Conservation (phyloP, 768 basidiomycete genomes). For the Pisolithus orientalis region DNA sequence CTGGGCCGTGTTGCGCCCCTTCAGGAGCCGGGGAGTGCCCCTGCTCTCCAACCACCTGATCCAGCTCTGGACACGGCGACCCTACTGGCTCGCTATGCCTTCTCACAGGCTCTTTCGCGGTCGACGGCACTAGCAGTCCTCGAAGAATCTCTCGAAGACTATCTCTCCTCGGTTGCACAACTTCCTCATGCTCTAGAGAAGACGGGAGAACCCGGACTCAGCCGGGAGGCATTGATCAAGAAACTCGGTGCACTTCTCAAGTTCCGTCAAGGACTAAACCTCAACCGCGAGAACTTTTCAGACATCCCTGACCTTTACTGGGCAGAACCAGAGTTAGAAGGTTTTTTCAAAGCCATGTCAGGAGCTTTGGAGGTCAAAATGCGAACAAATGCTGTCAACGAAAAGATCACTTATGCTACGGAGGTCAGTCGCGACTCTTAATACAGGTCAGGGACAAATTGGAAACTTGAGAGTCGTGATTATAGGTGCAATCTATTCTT, state of each 20-base stretch:
- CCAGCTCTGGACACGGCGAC: conserved; percentile 61
- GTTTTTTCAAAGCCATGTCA: conserved; percentile 79
- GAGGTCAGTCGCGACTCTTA: conserved; percentile 40
- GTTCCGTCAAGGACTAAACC: conserved; percentile 87
- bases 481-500: conserved; percentile 77
- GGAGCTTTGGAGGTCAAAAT: conserved; percentile 81
- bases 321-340: conserved; percentile 88
- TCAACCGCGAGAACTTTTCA: conserved; percentile 83
- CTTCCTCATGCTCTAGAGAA: conserved; percentile 70
- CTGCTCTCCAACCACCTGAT: conserved; percentile 42
- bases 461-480: conserved; percentile 2
- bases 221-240: conserved; percentile 77
- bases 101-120: conserved; percentile 85
- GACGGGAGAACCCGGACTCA: conserved; percentile 81
- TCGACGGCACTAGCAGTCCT: conserved; percentile 83
- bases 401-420: conserved; percentile 87
- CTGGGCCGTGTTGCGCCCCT: conserved; percentile 65
- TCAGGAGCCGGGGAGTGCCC: conserved; percentile 42
- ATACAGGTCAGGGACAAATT: not conserved
- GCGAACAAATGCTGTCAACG: conserved; percentile 77
- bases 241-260: conserved; percentile 89
- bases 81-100: conserved; percentile 82
- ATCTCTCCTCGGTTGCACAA: conserved; percentile 75
- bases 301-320: conserved; percentile 93
- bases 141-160: conserved; percentile 79